Base-by-base conservation (phyloP, 495 filamentous ascomycete species). In the Rusavskia elegans region DNA sequence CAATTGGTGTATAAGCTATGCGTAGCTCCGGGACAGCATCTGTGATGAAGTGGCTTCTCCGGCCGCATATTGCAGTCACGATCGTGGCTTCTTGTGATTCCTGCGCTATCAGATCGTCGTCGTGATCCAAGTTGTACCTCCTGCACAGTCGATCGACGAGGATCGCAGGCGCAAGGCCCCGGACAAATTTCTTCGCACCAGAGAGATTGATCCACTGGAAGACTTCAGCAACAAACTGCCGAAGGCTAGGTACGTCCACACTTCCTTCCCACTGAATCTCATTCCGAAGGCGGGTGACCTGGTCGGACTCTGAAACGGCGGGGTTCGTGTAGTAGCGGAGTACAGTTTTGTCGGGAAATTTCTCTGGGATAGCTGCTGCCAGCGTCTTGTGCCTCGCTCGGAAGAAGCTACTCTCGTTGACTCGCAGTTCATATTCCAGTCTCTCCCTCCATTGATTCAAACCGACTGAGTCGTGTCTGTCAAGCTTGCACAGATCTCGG, bases 271-370 rank as follows among this genome's bases (percentile, higher is more conserved):
- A 88, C 3, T 69, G 71, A 19, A 83, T 69, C 14, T 65, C 63
- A 14, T 49, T 39, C 53, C 68, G 71, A 27, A 97, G 56, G 27
- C 63, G 69, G 2, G 76, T 67, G 20, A 96, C 61, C 2, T 80
- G 79, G 2, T 73, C 70, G 13, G 67, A 57, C 0, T 67, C 68
- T 5, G 89, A 95, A 9, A 97, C 81, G 0, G 81, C 78, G 0
- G 92, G 92, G 55, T 85, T 77, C 6, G 82, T 89, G 56, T 99
- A 97, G 58, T 84, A 95, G 19, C 85, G 72, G 25, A 96, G 70
- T 20, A 95, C 79, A 20, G 83, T 80, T 50, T 68, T 70, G 55
- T 86, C 81, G 0, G 92, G 92, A 58, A 97, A 99, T 21, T 69
- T 67, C 0, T 86, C 82, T 2, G 92, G 90, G 14, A 35, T 11